Evolutionary conservation across 768 basidiomycete genomes (phyloP).

Genomic region (Leccinum obscurum): DNA sequence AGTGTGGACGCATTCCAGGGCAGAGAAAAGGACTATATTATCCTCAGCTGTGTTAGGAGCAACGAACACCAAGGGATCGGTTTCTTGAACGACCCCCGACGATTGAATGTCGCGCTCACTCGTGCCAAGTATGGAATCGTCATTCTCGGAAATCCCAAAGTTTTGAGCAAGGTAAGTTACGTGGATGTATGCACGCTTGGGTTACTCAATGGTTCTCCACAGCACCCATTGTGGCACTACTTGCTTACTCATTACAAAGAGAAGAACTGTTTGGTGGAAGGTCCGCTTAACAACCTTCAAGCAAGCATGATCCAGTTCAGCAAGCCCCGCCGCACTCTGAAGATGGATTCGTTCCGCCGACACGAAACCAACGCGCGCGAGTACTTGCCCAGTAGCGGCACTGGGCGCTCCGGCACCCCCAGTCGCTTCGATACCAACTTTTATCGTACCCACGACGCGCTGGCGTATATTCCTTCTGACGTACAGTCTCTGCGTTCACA

Average conservation of each 20-base stretch:
- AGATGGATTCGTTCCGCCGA: constrained; percentile 91
- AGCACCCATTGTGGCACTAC: constrained; percentile 99
- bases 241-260: constrained; percentile 99
- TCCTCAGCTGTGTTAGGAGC: constrained; percentile 94
- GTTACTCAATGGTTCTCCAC: constrained; percentile 8
- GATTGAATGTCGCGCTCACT: constrained; percentile 95
- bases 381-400: constrained; percentile 45
- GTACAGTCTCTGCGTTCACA: constrained; percentile 96
- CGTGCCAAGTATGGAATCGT: constrained; percentile 98
- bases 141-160: constrained; percentile 99
- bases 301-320: constrained; percentile 99
- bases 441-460: constrained; percentile 92
- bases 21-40: constrained; percentile 99
- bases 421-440: constrained; percentile 95
- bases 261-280: constrained; percentile 90
- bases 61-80: constrained; percentile 99
- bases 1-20: constrained; percentile 99
- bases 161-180: constrained; percentile 86
- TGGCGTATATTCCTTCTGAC: constrained; percentile 93
- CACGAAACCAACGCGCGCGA: constrained; percentile 93
- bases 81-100: constrained; percentile 96
- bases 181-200: constrained; percentile 4
- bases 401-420: constrained; percentile 78
- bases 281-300: constrained; percentile 93
- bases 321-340: constrained; percentile 90